Evolutionary conservation across 2,329 filamentous ascomycete species (phyloP).

Genomic region (Cercospora sp.): DNA sequence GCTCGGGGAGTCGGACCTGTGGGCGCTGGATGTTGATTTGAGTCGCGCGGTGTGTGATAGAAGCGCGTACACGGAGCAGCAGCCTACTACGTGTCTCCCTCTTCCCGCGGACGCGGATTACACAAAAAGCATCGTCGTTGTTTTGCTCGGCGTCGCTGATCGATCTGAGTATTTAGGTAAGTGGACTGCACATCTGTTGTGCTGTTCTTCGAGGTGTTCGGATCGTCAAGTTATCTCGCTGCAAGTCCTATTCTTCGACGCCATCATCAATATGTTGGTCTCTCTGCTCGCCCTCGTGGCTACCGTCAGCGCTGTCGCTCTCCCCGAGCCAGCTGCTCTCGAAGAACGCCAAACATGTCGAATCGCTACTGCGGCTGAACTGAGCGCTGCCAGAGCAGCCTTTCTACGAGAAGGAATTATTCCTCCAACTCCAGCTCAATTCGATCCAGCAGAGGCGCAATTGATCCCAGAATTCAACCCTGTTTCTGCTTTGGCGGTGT

Average conservation of each 20-base stretch:
- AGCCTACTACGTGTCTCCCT: not conserved
- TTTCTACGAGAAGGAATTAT: constrained; percentile 26
- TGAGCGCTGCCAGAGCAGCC: constrained; percentile 19
- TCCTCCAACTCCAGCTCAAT: constrained; percentile 18
- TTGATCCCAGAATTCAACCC: constrained; percentile 28
- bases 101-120: not conserved
- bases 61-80: not conserved
- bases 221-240: not conserved
- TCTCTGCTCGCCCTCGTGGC: constrained; percentile 19
- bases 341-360: constrained; percentile 21
- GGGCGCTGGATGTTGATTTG: not conserved
- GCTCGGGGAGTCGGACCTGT: not conserved
- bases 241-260: not conserved
- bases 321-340: constrained; percentile 1
- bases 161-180: not conserved
- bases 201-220: not conserved
- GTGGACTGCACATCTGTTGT: not conserved
- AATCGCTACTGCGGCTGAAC: constrained; percentile 15
- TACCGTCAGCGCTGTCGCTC: constrained; percentile 17
- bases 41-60: not conserved
- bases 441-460: constrained; percentile 10
- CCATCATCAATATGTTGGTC: constrained; percentile 18
- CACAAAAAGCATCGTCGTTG: not conserved
- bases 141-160: not conserved
- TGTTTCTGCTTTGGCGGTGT: constrained; percentile 18